Evolutionary conservation across 192 early-diverging fungal species (phyloP), one percentile per base, ranked within the genome.

Genomic region (Podila clonocystis): DNA sequence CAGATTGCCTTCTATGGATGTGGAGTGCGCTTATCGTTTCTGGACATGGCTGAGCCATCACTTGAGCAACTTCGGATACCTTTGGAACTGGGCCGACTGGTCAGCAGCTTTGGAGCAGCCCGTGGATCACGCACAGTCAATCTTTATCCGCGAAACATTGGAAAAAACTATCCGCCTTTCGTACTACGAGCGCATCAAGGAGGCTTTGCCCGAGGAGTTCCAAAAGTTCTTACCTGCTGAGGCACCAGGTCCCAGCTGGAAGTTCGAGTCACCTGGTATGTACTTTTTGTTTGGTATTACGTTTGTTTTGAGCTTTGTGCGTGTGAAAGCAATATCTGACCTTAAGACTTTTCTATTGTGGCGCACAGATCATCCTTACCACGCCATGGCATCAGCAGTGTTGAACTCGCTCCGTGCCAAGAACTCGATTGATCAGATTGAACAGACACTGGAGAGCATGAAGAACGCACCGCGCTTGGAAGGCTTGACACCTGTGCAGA

Each of bases 61-160:
- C 83, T 83, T 99, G 59, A 96, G 95, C 79, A 98, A 98, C 84
- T 96, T 97, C 89, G 91, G 87, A 15, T 97, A 91, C 83, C 85
- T 89, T 30, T 98, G 96, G 96, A 90, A 93, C 71, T 98, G 96
- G 96, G 64, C 73, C 29, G 91, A 88, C 66, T 99, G 96, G 97
- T 85, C 90, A 58, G 38, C 70, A 13, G 85, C 83, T 13, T 68
- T 91, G 33, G 71, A 86, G 30, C 66, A 86, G 26, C 89, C 90
- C 28, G 76, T 76, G 17, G 69, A 76, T 8, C 88, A 90, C 67
- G 85, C 91, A 4, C 82, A 90, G 75, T 82, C 88, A 45, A 86
- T 91, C 30, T 99, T 99, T 78, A 87, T 96, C 58, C 85, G 91
- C 30, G 97, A 99, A 74, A 94, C 93, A 4, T 82, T 99, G 65